Evolutionary conservation across 2,329 filamentous ascomycete genomes (phyloP).

Genomic region (Beauveria australis): DNA sequence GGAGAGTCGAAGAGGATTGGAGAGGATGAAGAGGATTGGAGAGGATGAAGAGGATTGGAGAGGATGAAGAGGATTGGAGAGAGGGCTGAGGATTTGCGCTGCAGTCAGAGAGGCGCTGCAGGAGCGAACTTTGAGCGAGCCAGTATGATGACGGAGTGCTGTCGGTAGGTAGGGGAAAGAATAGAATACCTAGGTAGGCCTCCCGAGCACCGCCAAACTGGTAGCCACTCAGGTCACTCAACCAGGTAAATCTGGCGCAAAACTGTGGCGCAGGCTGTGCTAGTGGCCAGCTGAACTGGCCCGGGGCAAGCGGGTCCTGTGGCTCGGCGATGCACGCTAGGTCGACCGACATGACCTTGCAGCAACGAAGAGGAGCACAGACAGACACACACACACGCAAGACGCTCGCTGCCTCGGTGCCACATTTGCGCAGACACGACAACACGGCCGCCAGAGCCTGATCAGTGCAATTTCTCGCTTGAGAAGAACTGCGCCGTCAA

Average conservation of each 20-base stretch:
- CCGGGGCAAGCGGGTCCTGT: constrained; percentile 31
- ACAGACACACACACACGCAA: neutral
- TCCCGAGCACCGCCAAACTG: neutral
- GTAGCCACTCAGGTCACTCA: neutral
- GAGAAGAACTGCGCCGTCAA: neutral
- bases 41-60: too few relatives aligned
- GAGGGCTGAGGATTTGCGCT: neutral
- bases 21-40: too few relatives aligned
- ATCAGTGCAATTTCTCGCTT: neutral
- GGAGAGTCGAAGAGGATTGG: too few relatives aligned
- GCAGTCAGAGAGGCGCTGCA: constrained; percentile 1
- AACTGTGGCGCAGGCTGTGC: constrained; percentile 30
- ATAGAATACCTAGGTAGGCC: neutral
- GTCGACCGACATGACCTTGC: neutral
- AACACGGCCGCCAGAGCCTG: neutral
- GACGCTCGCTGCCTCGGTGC: constrained; percentile 2
- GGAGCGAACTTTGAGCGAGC: neutral
- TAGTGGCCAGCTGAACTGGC: constrained; percentile 43
- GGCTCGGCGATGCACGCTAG: constrained; percentile 6
- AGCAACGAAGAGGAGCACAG: neutral
- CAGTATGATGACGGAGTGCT: neutral
- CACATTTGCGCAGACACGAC: neutral
- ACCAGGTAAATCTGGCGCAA: neutral
- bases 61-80: too few relatives aligned
- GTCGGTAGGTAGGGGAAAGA: neutral